Conservation (phyloP, 805 yeast species). For the Yarrowia sp. region DNA sequence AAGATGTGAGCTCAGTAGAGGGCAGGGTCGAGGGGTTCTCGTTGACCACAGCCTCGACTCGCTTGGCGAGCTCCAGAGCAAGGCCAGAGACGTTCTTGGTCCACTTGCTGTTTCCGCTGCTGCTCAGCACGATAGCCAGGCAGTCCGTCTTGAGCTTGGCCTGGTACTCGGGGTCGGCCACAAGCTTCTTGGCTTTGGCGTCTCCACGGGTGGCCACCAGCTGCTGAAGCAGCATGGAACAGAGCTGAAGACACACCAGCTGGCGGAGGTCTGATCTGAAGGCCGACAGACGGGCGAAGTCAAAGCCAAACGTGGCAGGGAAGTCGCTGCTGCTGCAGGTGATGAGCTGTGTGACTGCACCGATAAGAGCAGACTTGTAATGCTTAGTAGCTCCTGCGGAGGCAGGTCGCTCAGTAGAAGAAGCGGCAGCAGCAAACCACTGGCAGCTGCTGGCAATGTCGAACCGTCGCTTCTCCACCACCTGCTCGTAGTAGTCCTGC, state of each 20-base stretch:
- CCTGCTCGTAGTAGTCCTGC: constrained; percentile 69
- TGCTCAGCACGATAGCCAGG: constrained; percentile 80
- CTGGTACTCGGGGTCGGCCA: constrained; percentile 50
- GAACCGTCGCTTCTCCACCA: constrained; percentile 59
- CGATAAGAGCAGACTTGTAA: constrained; percentile 44
- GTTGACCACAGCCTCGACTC: constrained; percentile 42
- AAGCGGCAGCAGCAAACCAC: constrained; percentile 56
- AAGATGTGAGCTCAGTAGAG: constrained; percentile 58
- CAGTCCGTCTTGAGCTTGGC: constrained; percentile 70
- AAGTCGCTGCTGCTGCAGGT: constrained; percentile 71
- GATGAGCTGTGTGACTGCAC: constrained; percentile 58
- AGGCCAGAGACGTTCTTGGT: constrained; percentile 78
- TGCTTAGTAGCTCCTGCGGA: constrained; percentile 26
- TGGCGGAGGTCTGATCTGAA: constrained; percentile 87
- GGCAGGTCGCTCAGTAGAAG: not conserved
- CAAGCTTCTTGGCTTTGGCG: constrained; percentile 48
- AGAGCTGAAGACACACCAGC: constrained; percentile 77
- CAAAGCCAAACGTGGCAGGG: constrained; percentile 84
- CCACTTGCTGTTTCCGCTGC: constrained; percentile 89
- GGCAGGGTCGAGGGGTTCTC: constrained; percentile 43
- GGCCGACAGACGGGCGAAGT: constrained; percentile 77
- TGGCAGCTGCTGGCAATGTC: constrained; percentile 64
- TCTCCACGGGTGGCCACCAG: constrained; percentile 54
- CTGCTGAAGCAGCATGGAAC: constrained; percentile 75
- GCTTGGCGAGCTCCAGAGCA: constrained; percentile 68